Conservation (phyloP, 257 asterid genomes). For the Ballota nigra region DNA sequence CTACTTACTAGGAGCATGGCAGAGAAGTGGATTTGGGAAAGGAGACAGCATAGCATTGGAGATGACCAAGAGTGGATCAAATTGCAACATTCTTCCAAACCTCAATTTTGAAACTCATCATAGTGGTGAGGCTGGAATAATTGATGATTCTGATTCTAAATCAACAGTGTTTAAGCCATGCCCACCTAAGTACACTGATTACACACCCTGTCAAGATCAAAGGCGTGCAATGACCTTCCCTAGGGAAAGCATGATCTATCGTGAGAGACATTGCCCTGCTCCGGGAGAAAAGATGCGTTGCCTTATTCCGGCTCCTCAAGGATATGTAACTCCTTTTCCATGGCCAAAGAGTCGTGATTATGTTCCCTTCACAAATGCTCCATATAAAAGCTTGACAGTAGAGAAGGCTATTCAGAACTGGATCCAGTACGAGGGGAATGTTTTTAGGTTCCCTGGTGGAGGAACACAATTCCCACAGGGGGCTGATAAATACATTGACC, state of each 20-base stretch:
- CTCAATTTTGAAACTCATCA: slow-evolving; percentile 61
- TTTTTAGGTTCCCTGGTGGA: slow-evolving; percentile 66
- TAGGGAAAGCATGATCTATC: slow-evolving; percentile 47
- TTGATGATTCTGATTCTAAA: slow-evolving; percentile 36
- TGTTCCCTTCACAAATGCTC: slow-evolving; percentile 63
- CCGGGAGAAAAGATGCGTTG: slow-evolving; percentile 41
- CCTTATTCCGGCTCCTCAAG: slow-evolving; percentile 61
- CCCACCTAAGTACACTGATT: slow-evolving; percentile 39
- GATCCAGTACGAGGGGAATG: slow-evolving; percentile 63
- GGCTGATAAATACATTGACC: slow-evolving; percentile 61
- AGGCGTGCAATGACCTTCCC: slow-evolving; percentile 49
- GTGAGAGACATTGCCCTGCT: slow-evolving; percentile 59
- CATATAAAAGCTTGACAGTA: slow-evolving; percentile 58
- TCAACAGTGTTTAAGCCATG: slow-evolving; percentile 40
- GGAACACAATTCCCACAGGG: slow-evolving; percentile 70
- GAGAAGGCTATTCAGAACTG: slow-evolving; percentile 71
- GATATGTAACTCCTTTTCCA: slow-evolving; percentile 54
- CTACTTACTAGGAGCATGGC: slow-evolving; percentile 62
- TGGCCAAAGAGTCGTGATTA: slow-evolving; percentile 74
- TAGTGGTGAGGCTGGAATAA: slow-evolving; percentile 39
- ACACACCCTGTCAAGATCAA: slow-evolving; percentile 65
- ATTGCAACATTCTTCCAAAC: slow-evolving; percentile 47
- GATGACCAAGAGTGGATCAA: slow-evolving; percentile 38
- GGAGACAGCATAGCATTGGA: slow-evolving; percentile 46
- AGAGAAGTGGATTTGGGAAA: slow-evolving; percentile 55